Percentiles rank a stretch among this genome's conserved stretches.
These are phyloP conservation scores for Misopates orontium DNA, from an alignment of 257 asterid genomes.

Conservation along the genomic window DNA sequence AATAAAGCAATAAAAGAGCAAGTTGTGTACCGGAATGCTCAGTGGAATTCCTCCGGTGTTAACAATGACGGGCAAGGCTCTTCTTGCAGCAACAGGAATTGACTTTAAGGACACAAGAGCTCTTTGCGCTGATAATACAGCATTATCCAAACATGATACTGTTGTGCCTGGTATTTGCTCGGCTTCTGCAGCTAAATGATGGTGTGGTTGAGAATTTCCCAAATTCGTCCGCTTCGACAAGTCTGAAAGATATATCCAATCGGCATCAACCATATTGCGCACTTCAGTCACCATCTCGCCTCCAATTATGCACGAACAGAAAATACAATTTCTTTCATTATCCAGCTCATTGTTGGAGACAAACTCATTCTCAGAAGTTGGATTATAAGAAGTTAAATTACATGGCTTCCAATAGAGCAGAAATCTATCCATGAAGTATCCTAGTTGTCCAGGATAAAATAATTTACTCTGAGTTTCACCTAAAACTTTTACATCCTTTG, in stretches of 20 bases:
- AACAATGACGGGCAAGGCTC: slow-evolving; percentile 77
- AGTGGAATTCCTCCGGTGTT: slow-evolving; percentile 61
- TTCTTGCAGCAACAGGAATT: slow-evolving; percentile 78
- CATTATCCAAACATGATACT: slow-evolving; percentile 39
- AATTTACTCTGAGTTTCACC: slow-evolving; percentile 26
- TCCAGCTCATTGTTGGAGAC: slow-evolving; percentile 16
- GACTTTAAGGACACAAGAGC: slow-evolving; percentile 61
- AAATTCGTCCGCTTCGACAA: slow-evolving; percentile 38
- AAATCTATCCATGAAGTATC: slow-evolving; percentile 83
- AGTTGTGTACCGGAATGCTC: slow-evolving; percentile 65
- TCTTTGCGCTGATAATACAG: slow-evolving; percentile 53
- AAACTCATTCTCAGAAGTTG: slow-evolving; percentile 16
- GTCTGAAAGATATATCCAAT: slow-evolving; percentile 71
- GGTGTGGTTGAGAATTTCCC: slow-evolving; percentile 25
- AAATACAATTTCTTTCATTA: slow-evolving; percentile 32
- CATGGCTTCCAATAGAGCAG: slow-evolving; percentile 50
- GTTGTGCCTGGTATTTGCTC: slow-evolving; percentile 23
- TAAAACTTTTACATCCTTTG: slow-evolving; percentile 31
- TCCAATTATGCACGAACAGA: slow-evolving; percentile 43
- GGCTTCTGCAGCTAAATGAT: slow-evolving; percentile 8
- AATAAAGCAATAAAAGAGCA: slow-evolving; percentile 16
- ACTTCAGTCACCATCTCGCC: slow-evolving; percentile 47
- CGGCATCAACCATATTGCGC: slow-evolving; percentile 69
- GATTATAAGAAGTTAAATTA: slow-evolving; percentile 16
- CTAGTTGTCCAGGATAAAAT: slow-evolving; percentile 55